phyloP scores from a whole-genome alignment of 1,139 yeast species.

The Suhomyces chickasaworum region DNA sequence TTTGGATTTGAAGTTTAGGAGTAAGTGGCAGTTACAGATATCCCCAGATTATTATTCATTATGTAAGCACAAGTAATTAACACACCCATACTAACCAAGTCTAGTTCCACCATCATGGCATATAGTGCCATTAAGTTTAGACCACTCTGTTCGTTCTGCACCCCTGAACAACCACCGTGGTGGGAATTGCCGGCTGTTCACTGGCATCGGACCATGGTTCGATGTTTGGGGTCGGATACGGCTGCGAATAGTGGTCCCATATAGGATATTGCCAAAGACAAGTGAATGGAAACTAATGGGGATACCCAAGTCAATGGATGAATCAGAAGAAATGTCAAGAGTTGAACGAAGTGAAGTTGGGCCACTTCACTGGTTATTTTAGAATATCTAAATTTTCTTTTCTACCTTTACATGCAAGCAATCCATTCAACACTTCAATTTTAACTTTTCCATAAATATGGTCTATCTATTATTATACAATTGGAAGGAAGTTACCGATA shows the following conservation, averaged over 20 bases:
- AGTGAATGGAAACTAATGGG: not conserved
- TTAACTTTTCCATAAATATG: not conserved
- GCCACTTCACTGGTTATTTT: no score
- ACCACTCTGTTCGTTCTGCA: not conserved
- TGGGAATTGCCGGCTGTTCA: not conserved
- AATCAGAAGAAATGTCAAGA: not conserved
- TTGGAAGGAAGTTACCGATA: conserved; percentile 87
- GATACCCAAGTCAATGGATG: not conserved
- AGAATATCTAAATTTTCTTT: no score
- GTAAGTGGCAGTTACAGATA: not conserved
- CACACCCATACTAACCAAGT: not conserved
- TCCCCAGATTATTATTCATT: not conserved
- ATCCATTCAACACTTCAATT: not conserved
- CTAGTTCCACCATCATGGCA: not conserved
- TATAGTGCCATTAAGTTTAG: not conserved
- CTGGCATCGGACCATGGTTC: not conserved
- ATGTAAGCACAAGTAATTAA: not conserved
- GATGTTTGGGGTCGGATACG: not conserved
- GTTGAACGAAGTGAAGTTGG: not conserved
- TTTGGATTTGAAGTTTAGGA: not conserved
- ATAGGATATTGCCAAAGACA: not conserved
- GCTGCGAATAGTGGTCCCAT: not conserved
- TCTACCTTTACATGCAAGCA: no score
- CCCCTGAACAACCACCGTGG: not conserved
- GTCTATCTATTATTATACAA: conserved; percentile 32